phyloP scores from a whole-genome alignment of 306 rosid species.

The Cotoneaster glaucophyllus region DNA sequence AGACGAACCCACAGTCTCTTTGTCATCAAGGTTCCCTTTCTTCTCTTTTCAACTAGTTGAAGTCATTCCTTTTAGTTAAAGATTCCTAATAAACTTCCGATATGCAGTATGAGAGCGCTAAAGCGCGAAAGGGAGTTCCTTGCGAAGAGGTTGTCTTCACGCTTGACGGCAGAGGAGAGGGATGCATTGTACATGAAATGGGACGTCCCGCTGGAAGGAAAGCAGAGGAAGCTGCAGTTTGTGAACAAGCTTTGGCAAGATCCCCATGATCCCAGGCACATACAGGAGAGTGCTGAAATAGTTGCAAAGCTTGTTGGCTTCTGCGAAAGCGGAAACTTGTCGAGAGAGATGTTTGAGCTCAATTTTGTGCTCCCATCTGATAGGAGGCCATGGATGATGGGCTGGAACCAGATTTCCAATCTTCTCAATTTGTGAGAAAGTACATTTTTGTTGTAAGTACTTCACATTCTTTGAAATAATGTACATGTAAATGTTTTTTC shows the following conservation, averaged over 20 bases:
- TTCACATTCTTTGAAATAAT: constrained; percentile 15
- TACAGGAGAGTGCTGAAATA: constrained; percentile 88
- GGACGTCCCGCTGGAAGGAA: constrained; percentile 95
- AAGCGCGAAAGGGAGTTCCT: constrained; percentile 90
- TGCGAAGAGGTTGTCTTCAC: constrained; percentile 81
- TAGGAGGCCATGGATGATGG: constrained; percentile 79
- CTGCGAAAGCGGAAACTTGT: constrained; percentile 83
- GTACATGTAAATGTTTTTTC: constrained; percentile 47
- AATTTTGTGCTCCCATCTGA: constrained; percentile 86
- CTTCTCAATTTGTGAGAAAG: constrained; percentile 57
- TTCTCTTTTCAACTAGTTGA: neutral
- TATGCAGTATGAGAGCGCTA: constrained; percentile 69
- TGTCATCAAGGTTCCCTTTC: constrained; percentile 74
- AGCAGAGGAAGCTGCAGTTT: constrained; percentile 82
- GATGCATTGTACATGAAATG: constrained; percentile 76
- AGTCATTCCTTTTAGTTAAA: neutral
- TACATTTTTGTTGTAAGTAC: constrained; percentile 25
- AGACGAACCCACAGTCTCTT: constrained; percentile 73
- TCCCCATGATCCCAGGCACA: constrained; percentile 73
- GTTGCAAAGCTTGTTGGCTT: constrained; percentile 97
- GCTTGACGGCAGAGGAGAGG: constrained; percentile 76
- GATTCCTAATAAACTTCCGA: neutral
- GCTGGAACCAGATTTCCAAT: constrained; percentile 82
- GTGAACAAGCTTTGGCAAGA: constrained; percentile 88
- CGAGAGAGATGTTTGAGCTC: constrained; percentile 95